Percentiles rank a stretch among this genome's conserved stretches.
These are phyloP conservation scores for Cercospora nicotianae DNA, from an alignment of 2,329 filamentous ascomycete genomes.

Conservation along the genomic window DNA sequence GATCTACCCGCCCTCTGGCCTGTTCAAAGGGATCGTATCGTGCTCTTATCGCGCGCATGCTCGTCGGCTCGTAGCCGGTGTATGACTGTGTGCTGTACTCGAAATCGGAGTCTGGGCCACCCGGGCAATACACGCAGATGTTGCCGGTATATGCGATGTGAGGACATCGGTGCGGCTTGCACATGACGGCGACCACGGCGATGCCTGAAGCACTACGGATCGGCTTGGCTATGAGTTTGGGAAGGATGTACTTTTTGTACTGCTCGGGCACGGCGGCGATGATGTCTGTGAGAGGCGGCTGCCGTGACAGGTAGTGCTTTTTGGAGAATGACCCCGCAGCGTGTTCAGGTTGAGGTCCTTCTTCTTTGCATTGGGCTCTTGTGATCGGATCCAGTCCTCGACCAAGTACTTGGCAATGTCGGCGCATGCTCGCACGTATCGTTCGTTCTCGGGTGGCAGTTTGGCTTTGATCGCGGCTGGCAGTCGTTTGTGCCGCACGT, in stretches of 20 bases:
- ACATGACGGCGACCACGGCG: constrained; percentile 98
- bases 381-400: constrained; percentile 83
- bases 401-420: constrained; percentile 93
- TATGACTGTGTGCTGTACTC: constrained; percentile 99
- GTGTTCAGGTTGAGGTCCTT: constrained; percentile 93
- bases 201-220: constrained; percentile 96
- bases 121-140: constrained; percentile 98
- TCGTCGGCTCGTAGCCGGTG: constrained; percentile 96
- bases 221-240: constrained; percentile 93
- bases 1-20: constrained; percentile 90
- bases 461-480: constrained; percentile 51
- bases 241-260: constrained; percentile 98
- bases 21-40: constrained; percentile 98
- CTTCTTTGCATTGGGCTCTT: constrained; percentile 68
- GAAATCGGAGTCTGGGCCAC: constrained; percentile 96
- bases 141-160: constrained; percentile 99
- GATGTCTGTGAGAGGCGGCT: constrained; percentile 91
- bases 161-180: constrained; percentile 95
- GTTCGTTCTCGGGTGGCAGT: constrained; percentile 87
- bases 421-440: constrained; percentile 89
- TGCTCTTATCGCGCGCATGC: constrained; percentile 95
- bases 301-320: constrained; percentile 84
- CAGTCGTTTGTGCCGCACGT: constrained; percentile 61
- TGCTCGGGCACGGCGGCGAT: constrained; percentile 98
- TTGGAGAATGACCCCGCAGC: constrained; percentile 84